Evolutionary conservation across 2,329 filamentous ascomycete species (phyloP), one percentile per base, ranked within the genome.

Genomic region (Meredithiella fracta): DNA sequence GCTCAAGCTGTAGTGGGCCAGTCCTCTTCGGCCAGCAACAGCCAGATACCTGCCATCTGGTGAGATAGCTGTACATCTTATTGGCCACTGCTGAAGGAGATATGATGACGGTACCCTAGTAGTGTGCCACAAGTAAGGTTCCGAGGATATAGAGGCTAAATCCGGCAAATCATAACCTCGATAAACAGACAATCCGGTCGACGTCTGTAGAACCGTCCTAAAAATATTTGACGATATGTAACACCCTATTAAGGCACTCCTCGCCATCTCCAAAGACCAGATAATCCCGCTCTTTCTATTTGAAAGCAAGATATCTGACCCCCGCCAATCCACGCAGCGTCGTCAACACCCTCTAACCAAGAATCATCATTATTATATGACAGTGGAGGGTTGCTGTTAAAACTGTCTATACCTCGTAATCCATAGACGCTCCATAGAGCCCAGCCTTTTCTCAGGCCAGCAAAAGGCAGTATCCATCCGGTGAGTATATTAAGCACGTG

Each of bases 381-480:
- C 38, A 88, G 72, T 1, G 71, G 68, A 25, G 73, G 72, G 62
- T 94, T 86, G 11, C 79, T 75, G 5, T 77, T 75, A 66, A 97
- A 97, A 65, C 87, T 95, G 62, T 81, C 87, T 56, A 85, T 89
- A 14, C 89, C 83, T 1, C 84, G 77, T 67, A 95, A 96, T 34
- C 92, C 92, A 68, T 94, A 98, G 38, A 97, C 92, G 66, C 91
- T 97, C 91, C 91, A 98, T 50, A 83, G 91, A 3, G 86, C 85
- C 92, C 92, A 98, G 0, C 92, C 94, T 58, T 83, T 82, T 63
- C 92, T 83, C 64, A 91, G 97, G 1, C 91, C 92, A 47, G 85
- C 89, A 68, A 98, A 96, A 98, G 76, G 66, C 90, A 95, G 67
- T 97, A 96, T 17, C 92, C 92, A 67, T 98, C 92, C 0, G 91